Base-by-base conservation (phyloP, 352 stramenopile genomes). In the Globisporangium middletonii region DNA sequence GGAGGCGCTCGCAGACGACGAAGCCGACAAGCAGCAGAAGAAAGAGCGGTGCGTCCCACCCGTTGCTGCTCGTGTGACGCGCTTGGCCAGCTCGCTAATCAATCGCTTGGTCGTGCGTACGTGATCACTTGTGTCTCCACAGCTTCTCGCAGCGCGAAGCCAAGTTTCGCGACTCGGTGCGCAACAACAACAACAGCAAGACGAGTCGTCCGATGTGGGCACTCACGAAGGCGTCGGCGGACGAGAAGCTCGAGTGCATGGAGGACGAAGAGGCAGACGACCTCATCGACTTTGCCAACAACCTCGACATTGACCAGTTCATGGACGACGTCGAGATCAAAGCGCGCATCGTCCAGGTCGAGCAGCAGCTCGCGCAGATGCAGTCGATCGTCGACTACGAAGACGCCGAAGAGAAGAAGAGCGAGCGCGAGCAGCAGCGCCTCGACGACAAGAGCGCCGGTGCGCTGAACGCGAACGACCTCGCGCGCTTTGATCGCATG, bases 261-360 rank as follows among this genome's bases (percentile, higher is more conserved):
- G 76, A 96, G 62, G 77, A 94, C 30, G 68, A 85, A 26, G 87
- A 96, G 59, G 89, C 88, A 48, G 86, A 97, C 55, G 83, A 98
- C 37, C 74, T 98, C 35, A 83, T 98, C 16, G 79, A 92, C 26
- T 98, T 98, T 72, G 92, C 89, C 30, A 90, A 97, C 57, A 88
- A 92, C 46, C 71, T 98, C 9, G 85, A 98, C 62, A 92, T 97
- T 52, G 94, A 98, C 67, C 83, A 96, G 74, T 98, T 98, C 74
- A 92, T 97, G 70, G 79, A 96, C 67, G 93, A 98, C 53, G 73
- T 94, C 18, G 82, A 95, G 65, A 72, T 92, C 63, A 95, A 94
- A 51, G 82, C 80, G 4, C 76, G 78, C 19, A 75, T 95, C 12
- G 73, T 71, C 33, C 83, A 93, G 59, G 77, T 98, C 16, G 90